A percentile compares a stretch with the other conserved stretches of the same genome.
Evolutionary conservation across 2,329 filamentous ascomycete species (phyloP).

Genomic region (Aspergillus quadricinctus): DNA sequence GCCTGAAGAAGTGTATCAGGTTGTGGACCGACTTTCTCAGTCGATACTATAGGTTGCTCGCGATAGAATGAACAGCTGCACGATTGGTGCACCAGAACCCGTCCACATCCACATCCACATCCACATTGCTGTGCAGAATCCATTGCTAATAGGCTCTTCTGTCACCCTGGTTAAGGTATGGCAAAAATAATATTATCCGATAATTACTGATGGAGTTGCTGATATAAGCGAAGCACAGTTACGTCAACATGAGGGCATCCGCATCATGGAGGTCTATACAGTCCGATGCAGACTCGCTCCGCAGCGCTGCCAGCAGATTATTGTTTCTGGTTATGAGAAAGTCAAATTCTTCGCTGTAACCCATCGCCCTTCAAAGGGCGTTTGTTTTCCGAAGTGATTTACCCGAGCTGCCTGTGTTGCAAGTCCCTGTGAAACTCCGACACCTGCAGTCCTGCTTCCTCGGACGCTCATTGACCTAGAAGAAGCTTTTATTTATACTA

Average conservation of each 20-base stretch:
- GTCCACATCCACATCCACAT: too few species aligned
- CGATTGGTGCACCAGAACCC: background rate
- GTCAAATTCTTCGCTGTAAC: background rate
- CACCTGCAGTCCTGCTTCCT: background rate
- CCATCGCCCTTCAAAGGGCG: background rate
- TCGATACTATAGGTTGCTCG: constrained; percentile 1
- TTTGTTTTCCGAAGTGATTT: background rate
- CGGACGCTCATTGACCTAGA: background rate
- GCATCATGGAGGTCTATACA: background rate
- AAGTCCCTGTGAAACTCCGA: background rate
- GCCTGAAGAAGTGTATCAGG: constrained; percentile 56
- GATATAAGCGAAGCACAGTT: constrained; percentile 14
- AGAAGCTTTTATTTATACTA: background rate
- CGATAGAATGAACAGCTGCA: background rate
- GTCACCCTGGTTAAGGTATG: background rate
- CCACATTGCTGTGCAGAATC: background rate
- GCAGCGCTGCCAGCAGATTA: background rate
- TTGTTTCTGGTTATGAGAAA: background rate
- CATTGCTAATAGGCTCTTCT: background rate
- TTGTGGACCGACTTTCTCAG: constrained; percentile 26
- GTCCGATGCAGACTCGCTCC: background rate
- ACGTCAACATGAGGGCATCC: constrained; percentile 19
- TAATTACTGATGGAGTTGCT: constrained; percentile 7
- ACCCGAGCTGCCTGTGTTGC: background rate
- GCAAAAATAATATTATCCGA: background rate